These are phyloP conservation scores for Pleurotus sapidus DNA, from an alignment of 768 basidiomycete species.

Conservation along the genomic window DNA sequence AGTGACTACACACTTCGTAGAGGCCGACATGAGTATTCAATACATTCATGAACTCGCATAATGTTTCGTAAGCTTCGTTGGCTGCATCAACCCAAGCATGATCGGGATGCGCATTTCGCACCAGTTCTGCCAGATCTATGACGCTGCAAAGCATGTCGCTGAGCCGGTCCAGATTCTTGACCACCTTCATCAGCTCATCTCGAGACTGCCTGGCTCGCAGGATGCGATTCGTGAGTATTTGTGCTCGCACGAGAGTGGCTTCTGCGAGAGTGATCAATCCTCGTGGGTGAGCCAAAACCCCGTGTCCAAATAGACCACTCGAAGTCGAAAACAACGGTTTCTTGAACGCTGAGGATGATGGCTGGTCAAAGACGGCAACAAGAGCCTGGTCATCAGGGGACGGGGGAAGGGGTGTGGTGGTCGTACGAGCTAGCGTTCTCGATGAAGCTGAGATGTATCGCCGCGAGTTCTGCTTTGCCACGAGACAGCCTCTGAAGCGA, in stretches of 20 bases:
- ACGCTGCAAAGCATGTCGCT: slow-evolving; percentile 96
- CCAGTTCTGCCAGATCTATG: slow-evolving; percentile 92
- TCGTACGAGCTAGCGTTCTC: slow-evolving; percentile 15
- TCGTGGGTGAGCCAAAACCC: slow-evolving; percentile 63
- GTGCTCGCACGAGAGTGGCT: slow-evolving; percentile 77
- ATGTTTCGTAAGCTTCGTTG: slow-evolving; percentile 82
- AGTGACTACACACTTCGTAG: slow-evolving; percentile 65
- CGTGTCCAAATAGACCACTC: slow-evolving; percentile 86
- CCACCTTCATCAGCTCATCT: slow-evolving; percentile 76
- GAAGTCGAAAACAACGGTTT: slow-evolving; percentile 23
- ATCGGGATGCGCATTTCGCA: slow-evolving; percentile 93
- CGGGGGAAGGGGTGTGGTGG: slow-evolving; percentile 46
- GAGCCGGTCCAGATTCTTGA: slow-evolving; percentile 94
- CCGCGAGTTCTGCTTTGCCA: slow-evolving; percentile 24
- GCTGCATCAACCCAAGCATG: slow-evolving; percentile 77
- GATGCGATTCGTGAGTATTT: slow-evolving; percentile 82
- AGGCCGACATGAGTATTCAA: slow-evolving; percentile 92
- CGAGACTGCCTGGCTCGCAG: slow-evolving; percentile 68
- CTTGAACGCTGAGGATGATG: slow-evolving; percentile 41
- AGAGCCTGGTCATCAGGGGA: slow-evolving; percentile 66
- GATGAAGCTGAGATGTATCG: slow-evolving; percentile 14
- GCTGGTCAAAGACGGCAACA: slow-evolving; percentile 70
- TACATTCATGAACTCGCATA: slow-evolving; percentile 98
- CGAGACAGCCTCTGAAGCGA: slow-evolving; percentile 41
- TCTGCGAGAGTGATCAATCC: slow-evolving; percentile 72